phyloP scores from a whole-genome alignment of 345 rosid genomes.

The Leavenworthia alabamica region DNA sequence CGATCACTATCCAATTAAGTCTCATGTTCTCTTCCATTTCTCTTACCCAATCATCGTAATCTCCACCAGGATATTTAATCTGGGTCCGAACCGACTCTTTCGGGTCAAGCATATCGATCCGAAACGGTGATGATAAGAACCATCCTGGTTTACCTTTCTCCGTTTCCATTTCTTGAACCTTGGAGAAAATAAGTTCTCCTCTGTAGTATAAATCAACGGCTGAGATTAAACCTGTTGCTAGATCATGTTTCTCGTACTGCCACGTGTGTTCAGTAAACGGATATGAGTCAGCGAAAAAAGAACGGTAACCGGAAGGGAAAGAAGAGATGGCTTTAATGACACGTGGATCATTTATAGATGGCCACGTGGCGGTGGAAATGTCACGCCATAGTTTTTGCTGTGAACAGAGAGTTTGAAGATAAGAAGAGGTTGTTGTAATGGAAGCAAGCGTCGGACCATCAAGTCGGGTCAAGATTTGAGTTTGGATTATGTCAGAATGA shows the following conservation, averaged over 20 bases:
- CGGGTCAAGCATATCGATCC: slow-evolving; percentile 50
- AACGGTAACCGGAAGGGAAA: slow-evolving; percentile 45
- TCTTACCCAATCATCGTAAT: slow-evolving; percentile 37
- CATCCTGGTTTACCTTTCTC: slow-evolving; percentile 34
- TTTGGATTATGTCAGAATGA: slow-evolving; percentile 52
- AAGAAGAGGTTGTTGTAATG: slow-evolving; percentile 47
- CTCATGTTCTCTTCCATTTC: slow-evolving; percentile 47
- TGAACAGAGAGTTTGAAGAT: slow-evolving; percentile 44
- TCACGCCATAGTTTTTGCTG: slow-evolving; percentile 53
- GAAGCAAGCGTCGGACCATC: slow-evolving; percentile 77
- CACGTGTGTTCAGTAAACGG: slow-evolving; percentile 37
- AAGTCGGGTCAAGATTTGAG: slow-evolving; percentile 64
- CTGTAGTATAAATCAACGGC: slow-evolving; percentile 65
- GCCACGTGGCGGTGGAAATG: slow-evolving; percentile 56
- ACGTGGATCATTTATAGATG: slow-evolving; percentile 43
- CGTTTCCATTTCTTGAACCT: slow-evolving; percentile 37
- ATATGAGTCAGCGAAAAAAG: slow-evolving; percentile 58
- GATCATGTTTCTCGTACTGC: neutral
- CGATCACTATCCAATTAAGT: slow-evolving; percentile 64
- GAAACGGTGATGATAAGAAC: slow-evolving; percentile 56
- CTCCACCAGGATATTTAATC: slow-evolving; percentile 23
- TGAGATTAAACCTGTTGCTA: slow-evolving; percentile 40
- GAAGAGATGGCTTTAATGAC: slow-evolving; percentile 38
- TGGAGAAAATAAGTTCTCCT: slow-evolving; percentile 40
- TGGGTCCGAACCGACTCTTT: slow-evolving; percentile 39